Conservation (phyloP, 1,139 yeast genomes). For the Pichia sp. region DNA sequence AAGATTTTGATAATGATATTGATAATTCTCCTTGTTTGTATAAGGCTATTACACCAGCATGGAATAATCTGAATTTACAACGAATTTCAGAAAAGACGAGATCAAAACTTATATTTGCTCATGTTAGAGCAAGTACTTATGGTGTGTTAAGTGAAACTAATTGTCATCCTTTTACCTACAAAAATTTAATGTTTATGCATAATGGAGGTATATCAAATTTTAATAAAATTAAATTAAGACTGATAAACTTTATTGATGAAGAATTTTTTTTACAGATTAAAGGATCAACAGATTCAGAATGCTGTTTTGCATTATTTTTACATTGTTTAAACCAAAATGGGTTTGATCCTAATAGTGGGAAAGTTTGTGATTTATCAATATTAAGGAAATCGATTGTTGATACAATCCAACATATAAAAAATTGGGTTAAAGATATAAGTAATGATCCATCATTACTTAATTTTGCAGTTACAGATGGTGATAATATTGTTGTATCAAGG, state of each 20-base stretch:
- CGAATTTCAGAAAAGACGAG: conserved; percentile 82
- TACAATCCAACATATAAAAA: conserved; percentile 67
- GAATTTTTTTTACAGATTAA: conserved; percentile 74
- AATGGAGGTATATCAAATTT: conserved; percentile 87
- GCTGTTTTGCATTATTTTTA: conserved; percentile 83
- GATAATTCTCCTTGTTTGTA: conserved; percentile 68
- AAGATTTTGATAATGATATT: conserved; percentile 20
- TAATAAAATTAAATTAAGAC: conserved; percentile 59
- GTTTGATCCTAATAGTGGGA: conserved; percentile 48
- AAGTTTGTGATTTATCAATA: conserved; percentile 46
- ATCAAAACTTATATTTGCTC: conserved; percentile 82
- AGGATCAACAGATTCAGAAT: conserved; percentile 94
- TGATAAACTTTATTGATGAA: conserved; percentile 70
- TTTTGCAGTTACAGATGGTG: conserved; percentile 93
- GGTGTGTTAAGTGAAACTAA: conserved; percentile 91
- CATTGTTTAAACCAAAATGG: conserved; percentile 76
- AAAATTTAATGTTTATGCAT: conserved; percentile 91
- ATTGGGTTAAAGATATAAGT: conserved; percentile 53
- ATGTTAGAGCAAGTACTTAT: conserved; percentile 92
- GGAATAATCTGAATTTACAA: conserved; percentile 91
- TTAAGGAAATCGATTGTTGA: conserved; percentile 63
- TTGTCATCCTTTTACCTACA: conserved; percentile 90
- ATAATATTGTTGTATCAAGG: conserved; percentile 78
- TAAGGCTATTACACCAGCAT: conserved; percentile 94
- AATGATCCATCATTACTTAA: conserved; percentile 81